These are phyloP conservation scores for Colletotrichum chlorophyti DNA, from an alignment of 2,329 filamentous ascomycete species.

Conservation along the genomic window DNA sequence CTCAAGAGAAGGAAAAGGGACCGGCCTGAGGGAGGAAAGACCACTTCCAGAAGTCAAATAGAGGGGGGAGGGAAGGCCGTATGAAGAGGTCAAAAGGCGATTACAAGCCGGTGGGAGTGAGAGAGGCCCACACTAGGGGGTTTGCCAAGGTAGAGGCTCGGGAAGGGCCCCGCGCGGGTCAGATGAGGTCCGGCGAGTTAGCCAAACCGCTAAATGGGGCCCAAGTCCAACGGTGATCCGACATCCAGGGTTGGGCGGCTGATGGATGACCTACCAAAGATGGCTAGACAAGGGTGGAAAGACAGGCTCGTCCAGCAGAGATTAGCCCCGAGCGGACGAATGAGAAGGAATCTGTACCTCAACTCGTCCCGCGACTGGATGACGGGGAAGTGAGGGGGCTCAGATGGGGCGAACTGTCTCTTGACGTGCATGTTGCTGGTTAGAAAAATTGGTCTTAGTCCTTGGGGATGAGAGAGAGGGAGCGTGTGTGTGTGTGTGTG, in stretches of 20 bases:
- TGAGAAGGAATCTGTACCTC: slow-evolving; percentile 16
- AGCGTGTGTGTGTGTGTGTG: too few relatives aligned
- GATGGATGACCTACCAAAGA: slow-evolving; percentile 5
- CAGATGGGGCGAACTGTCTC: slow-evolving; percentile 19
- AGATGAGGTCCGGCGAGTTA: slow-evolving; percentile 37
- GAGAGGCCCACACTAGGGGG: slow-evolving; percentile 23
- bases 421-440: slow-evolving; percentile 29
- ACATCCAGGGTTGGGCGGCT: slow-evolving; percentile 22
- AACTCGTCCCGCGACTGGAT: slow-evolving; percentile 11
- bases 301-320: slow-evolving; percentile 8
- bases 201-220: slow-evolving; percentile 35
- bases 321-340: slow-evolving; percentile 12
- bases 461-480: too few relatives aligned
- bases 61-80: slow-evolving; percentile 16
- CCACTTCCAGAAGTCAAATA: slow-evolving; percentile 13
- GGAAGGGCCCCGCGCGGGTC: slow-evolving; percentile 38
- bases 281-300: slow-evolving; percentile 26
- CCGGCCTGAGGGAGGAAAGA: slow-evolving; percentile 18
- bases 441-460: slow-evolving; percentile 17
- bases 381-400: slow-evolving; percentile 14
- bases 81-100: slow-evolving; percentile 27
- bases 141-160: slow-evolving; percentile 23
- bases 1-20: slow-evolving; percentile 36
- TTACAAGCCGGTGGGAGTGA: slow-evolving; percentile 32
- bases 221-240: slow-evolving; percentile 25